Percentiles rank a stretch among this genome's conserved stretches.
Conservation (phyloP, 192 early-diverging fungal genomes). For the Diversispora eburnea region DNA sequence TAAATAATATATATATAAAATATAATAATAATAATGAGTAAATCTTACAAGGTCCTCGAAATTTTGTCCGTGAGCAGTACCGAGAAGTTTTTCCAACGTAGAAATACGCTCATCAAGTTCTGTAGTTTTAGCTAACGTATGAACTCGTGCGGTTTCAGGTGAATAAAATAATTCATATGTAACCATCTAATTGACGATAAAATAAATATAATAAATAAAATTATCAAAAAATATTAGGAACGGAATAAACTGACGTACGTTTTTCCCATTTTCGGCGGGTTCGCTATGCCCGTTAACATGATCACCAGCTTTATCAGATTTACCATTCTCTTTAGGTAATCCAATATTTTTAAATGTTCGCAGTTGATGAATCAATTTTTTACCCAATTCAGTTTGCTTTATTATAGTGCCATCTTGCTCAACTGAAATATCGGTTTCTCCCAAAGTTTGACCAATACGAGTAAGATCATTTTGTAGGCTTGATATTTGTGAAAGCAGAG, state of each 20-base stretch:
- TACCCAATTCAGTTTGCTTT: slow-evolving; percentile 48
- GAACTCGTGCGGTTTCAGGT: slow-evolving; percentile 53
- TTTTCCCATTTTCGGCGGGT: slow-evolving; percentile 14
- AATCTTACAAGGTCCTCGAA: slow-evolving; percentile 46
- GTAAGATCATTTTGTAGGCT: slow-evolving; percentile 50
- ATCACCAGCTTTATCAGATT: slow-evolving; percentile 16
- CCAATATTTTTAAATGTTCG: slow-evolving; percentile 47
- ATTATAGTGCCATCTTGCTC: slow-evolving; percentile 35
- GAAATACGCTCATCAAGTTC: slow-evolving; percentile 69
- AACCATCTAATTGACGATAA: slow-evolving; percentile 40
- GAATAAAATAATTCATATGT: slow-evolving; percentile 75
- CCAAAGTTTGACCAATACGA: slow-evolving; percentile 44
- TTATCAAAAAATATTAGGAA: neutral
- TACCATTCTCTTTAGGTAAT: slow-evolving; percentile 19
- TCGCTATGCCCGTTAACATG: slow-evolving; percentile 1
- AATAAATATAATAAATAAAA: neutral
- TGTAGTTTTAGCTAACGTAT: slow-evolving; percentile 52
- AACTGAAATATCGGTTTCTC: slow-evolving; percentile 23
- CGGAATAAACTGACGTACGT: neutral
- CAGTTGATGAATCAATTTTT: slow-evolving; percentile 49
- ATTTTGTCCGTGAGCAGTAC: slow-evolving; percentile 58
- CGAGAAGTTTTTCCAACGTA: slow-evolving; percentile 64
- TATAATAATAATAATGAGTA: neutral
- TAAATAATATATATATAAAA: neutral
- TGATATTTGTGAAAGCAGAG: slow-evolving; percentile 47